These are phyloP conservation scores for Yarrowia phangngaensis DNA, from an alignment of 805 yeast genomes.

Conservation along the genomic window DNA sequence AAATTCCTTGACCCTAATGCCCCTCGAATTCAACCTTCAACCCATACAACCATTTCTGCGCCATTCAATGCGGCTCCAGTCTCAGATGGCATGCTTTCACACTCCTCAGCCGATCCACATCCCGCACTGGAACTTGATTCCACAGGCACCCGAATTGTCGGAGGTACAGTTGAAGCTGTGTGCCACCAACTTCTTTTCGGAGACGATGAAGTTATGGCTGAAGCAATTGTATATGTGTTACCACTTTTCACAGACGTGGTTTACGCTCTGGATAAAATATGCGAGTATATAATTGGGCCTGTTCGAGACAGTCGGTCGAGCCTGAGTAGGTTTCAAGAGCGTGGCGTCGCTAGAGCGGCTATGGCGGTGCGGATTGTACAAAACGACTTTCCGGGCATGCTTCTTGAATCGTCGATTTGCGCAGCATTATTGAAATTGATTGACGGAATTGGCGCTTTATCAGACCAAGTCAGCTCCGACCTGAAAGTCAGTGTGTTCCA, in stretches of 20 bases:
- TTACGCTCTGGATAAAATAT: slow-evolving; percentile 46
- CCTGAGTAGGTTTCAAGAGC: slow-evolving; percentile 36
- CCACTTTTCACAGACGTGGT: slow-evolving; percentile 54
- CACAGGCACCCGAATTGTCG: slow-evolving; percentile 44
- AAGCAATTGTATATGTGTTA: slow-evolving; percentile 48
- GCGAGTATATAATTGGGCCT: slow-evolving; percentile 40
- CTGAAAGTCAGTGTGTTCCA: slow-evolving; percentile 52
- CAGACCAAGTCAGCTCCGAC: slow-evolving; percentile 49
- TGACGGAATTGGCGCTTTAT: slow-evolving; percentile 46
- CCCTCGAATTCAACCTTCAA: slow-evolving; percentile 11
- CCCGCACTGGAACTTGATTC: slow-evolving; percentile 56
- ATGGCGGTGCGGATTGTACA: slow-evolving; percentile 54
- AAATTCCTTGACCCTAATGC: slow-evolving; percentile 12
- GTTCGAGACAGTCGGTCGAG: slow-evolving; percentile 33
- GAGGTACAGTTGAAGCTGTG: slow-evolving; percentile 66
- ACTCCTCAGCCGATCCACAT: slow-evolving; percentile 46
- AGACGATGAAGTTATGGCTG: slow-evolving; percentile 42
- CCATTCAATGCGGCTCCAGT: slow-evolving; percentile 23
- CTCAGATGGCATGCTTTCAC: slow-evolving; percentile 27
- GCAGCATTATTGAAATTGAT: slow-evolving; percentile 56
- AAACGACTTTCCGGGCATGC: slow-evolving; percentile 62
- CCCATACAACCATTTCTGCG: slow-evolving; percentile 17
- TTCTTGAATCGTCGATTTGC: slow-evolving; percentile 59
- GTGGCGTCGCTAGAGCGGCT: slow-evolving; percentile 49
- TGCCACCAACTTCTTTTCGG: slow-evolving; percentile 69